Evolutionary conservation across 768 basidiomycete genomes (phyloP), one percentile per base, ranked within the genome.

Genomic region (Tricholoma matsutake): DNA sequence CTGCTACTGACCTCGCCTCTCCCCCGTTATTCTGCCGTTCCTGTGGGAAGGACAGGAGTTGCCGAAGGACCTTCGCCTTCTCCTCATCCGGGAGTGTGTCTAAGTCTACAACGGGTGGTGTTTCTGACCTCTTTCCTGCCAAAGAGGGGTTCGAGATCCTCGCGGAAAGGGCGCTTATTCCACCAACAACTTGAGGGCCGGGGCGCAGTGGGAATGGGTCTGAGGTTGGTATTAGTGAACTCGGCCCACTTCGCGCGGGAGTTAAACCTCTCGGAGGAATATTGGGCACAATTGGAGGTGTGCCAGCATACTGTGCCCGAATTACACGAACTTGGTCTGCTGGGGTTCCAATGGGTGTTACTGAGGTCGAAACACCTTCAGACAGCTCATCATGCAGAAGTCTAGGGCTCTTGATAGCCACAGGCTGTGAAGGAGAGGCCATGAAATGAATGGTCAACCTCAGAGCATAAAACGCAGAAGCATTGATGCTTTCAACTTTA

Each of bases 11-110:
- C 63, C 71, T 73, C 14, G 66, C 67, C 45, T 61, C 65, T n/a
- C 63, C 67, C 43, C 68, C 70, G 11, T 61, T 61, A 35, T 69
- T 72, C 57, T 76, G 72, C n/a, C 88, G 79, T 63, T 92, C 88
- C 49, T 89, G 85, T 29, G 84, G 85, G 7, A 86, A 83, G 10
- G 95, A 88, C 16, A 98, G 80, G 74, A 97, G 94, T 58, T 86
- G 83, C 54, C 89, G 78, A 16, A 98, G 74, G 1, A 97, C 84
- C 67, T 83, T 85, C 2, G 87, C 88, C 76, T 94, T 97, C 69
- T 95, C 92, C 63, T 92, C 91, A 20, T 89, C 88, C 0, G 90
- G 81, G 28, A 94, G 75, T 25, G 81, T 84, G 20, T 90, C 88
- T 13, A 89, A 67, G 62, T 81, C 79, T 16, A 74, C 61, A 52